Base-by-base conservation (phyloP, 768 basidiomycete genomes). In the Cantharellus cinnabarinus region DNA sequence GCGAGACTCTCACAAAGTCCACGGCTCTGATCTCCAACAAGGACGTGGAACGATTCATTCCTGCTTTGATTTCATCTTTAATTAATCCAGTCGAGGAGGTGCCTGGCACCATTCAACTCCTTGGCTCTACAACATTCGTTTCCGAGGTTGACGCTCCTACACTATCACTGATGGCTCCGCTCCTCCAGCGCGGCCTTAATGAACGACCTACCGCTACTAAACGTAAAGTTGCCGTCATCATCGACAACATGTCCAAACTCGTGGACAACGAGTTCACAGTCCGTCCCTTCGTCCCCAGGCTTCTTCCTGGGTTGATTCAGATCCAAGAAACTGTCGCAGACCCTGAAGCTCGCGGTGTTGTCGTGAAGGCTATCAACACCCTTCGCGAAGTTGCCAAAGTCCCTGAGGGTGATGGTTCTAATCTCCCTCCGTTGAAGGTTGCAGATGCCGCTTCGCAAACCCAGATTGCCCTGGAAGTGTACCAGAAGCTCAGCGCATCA, bases 21-120 rank as follows among this genome's bases (percentile, higher is more conserved):
- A 89, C 87, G 67, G 89, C 89, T 67, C 76, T 97, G 64, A 80
- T 95, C 64, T 90, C 90, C 65, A 97, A 97, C 84, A 97, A 95
- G 83, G 93, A 62, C 51, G 61, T 62, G 39, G 67, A 71, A 65
- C 72, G 73, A 66, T 71, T 75, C 76, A 89, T 98, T 78, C 89
- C 89, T 66, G 93, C 93, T 70, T 82, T 99, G 68, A 93, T 97
- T 73, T 90, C 94, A 72, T 85, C 89, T 70, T 77, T 98, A 68
- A 90, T 97, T 75, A 93, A 99, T 79, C 95, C 95, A 67, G 90
- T 95, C 64, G 94, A 99, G 77, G 95, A 99, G 81, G 93, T 97
- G 60, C 87, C 93, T 67, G 84, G 81, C 67, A 95, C 91, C 68
- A 88, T 97, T 67, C 78, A 79, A 63, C 85, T 94, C 74, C 89